Percentiles rank a stretch among this genome's conserved stretches.
phyloP scores from a whole-genome alignment of 2,329 filamentous ascomycete species.

The Phialocephala sp. region DNA sequence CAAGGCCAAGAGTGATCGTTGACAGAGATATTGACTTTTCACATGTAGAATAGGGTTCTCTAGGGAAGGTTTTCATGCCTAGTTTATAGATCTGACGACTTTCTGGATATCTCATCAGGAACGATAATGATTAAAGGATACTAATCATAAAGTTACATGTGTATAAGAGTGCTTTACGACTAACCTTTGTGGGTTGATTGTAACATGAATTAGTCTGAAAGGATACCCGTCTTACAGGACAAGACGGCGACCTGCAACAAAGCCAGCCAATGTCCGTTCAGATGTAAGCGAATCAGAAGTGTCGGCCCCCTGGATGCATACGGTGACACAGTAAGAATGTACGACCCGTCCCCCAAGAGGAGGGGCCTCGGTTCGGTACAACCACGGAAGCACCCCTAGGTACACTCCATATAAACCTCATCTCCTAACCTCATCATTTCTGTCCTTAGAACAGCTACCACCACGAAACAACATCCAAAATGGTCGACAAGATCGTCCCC shows the following conservation, averaged over 20 bases:
- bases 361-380: background rate
- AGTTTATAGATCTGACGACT: background rate
- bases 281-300: background rate
- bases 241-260: background rate
- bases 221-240: background rate
- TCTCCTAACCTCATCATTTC: background rate
- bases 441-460: background rate
- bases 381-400: background rate
- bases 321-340: background rate
- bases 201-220: background rate
- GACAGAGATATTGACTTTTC: background rate
- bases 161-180: background rate
- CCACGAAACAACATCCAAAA: constrained; percentile 46
- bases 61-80: background rate
- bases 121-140: background rate
- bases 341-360: background rate
- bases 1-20: background rate
- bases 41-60: background rate
- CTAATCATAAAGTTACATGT: background rate
- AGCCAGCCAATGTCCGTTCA: background rate
- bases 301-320: no score
- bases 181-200: background rate
- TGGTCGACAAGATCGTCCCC: constrained; percentile 66
- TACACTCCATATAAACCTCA: background rate
- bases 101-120: background rate